Evolutionary conservation across 148 eudicot species (phyloP).

Genomic region (Camellia granthamiana): DNA sequence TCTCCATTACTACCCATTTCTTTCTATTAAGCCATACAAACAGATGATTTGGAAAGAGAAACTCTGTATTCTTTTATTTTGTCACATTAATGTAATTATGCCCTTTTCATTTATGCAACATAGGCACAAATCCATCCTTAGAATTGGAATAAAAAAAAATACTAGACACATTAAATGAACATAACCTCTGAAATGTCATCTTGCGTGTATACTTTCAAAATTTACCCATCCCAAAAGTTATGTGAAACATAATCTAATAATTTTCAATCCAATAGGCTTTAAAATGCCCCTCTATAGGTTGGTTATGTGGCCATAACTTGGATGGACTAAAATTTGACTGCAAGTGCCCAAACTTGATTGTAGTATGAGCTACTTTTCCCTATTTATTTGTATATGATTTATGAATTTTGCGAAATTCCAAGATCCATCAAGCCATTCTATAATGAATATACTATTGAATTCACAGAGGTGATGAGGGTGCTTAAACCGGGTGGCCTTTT

Average conservation of each 20-base stretch:
- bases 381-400: background rate
- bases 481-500: constrained; percentile 82
- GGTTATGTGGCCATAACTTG: background rate
- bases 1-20: too few relatives aligned
- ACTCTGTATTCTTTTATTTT: too few relatives aligned
- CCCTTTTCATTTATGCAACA: background rate
- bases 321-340: background rate
- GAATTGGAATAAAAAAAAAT: background rate
- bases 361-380: background rate
- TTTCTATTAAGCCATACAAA: too few relatives aligned
- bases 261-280: background rate
- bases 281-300: background rate
- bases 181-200: background rate
- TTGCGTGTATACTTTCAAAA: too few relatives aligned
- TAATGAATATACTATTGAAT: constrained; percentile 2
- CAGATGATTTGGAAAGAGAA: too few relatives aligned
- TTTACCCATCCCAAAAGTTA: too few relatives aligned
- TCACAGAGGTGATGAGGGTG: constrained; percentile 79
- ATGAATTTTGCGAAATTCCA: background rate
- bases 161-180: background rate
- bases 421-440: background rate
- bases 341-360: background rate
- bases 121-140: background rate
- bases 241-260: background rate
- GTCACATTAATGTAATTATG: too few relatives aligned